Conservation (phyloP, 805 yeast genomes). For the Priceomyces melissophilus region DNA sequence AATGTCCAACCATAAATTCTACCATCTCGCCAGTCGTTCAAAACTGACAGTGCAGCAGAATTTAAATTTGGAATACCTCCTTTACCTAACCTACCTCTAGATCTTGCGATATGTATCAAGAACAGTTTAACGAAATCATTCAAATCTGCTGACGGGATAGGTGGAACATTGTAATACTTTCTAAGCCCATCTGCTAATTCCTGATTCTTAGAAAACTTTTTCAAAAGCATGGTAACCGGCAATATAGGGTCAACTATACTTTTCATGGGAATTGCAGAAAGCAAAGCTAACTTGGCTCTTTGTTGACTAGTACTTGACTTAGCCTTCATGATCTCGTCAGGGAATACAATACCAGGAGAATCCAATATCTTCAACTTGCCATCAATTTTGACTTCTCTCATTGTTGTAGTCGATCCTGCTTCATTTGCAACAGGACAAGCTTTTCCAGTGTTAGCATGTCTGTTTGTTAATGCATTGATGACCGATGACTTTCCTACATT, state of each 20-base stretch:
- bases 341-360: constrained; percentile 98
- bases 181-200: constrained; percentile 78
- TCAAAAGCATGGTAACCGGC: constrained; percentile 73
- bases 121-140: constrained; percentile 81
- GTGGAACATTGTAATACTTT: constrained; percentile 72
- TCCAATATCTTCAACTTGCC: constrained; percentile 84
- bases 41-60: constrained; percentile 76
- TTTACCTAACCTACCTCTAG: constrained; percentile 84
- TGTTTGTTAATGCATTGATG: constrained; percentile 80
- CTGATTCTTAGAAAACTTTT: constrained; percentile 67
- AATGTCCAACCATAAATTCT: constrained; percentile 86
- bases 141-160: constrained; percentile 67
- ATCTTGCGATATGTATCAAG: constrained; percentile 88
- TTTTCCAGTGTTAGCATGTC: constrained; percentile 67
- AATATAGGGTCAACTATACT: constrained; percentile 79
- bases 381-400: constrained; percentile 91
- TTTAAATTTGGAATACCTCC: constrained; percentile 92
- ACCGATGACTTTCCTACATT: constrained; percentile 90
- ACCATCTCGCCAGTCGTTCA: constrained; percentile 98
- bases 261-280: constrained; percentile 88
- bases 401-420: constrained; percentile 93
- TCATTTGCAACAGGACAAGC: constrained; percentile 97
- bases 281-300: constrained; percentile 82
- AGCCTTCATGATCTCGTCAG: constrained; percentile 45
- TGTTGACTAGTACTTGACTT: constrained; percentile 56